These are phyloP conservation scores for Aspergillus ruber DNA, from an alignment of 2,329 filamentous ascomycete genomes.

Conservation along the genomic window DNA sequence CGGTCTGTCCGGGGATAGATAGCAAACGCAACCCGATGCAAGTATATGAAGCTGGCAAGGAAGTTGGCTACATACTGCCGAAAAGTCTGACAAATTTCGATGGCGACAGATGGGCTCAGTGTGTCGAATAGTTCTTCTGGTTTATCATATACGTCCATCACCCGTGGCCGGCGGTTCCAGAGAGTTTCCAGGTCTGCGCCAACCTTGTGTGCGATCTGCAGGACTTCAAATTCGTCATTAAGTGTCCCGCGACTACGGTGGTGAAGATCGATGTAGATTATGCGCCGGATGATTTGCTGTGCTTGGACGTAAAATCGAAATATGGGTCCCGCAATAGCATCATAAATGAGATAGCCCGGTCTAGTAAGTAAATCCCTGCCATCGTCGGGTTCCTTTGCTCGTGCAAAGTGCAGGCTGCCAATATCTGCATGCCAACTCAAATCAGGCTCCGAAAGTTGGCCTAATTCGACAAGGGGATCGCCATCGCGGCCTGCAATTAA, in stretches of 20 bases:
- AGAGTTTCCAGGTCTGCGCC: conserved; percentile 29
- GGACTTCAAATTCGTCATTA: conserved; percentile 32
- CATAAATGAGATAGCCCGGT: conserved; percentile 25
- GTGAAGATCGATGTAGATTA: conserved; percentile 30
- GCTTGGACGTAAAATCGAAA: conserved; percentile 28
- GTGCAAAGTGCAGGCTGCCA: background rate
- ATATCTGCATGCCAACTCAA: conserved; percentile 2
- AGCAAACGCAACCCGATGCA: conserved; percentile 32
- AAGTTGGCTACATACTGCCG: conserved; percentile 31
- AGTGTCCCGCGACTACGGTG: conserved; percentile 33
- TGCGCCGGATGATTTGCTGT: conserved; percentile 29
- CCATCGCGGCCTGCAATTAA: conserved; percentile 31
- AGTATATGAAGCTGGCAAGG: conserved; percentile 30
- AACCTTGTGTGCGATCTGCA: conserved; percentile 31
- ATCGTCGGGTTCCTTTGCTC: conserved; percentile 8
- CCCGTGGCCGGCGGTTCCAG: conserved; percentile 27
- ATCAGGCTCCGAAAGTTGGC: conserved; percentile 13
- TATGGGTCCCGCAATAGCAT: conserved; percentile 24
- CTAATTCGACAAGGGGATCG: conserved; percentile 25
- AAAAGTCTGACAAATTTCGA: conserved; percentile 25
- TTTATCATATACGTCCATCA: conserved; percentile 25
- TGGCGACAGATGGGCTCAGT: conserved; percentile 19
- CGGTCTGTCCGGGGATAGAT: conserved; percentile 33
- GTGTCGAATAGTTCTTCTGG: conserved; percentile 22
- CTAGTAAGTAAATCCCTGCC: conserved; percentile 14